These are phyloP conservation scores for Guadua angustifolia DNA, from an alignment of 176 grass and related monocot genomes.

Conservation along the genomic window DNA sequence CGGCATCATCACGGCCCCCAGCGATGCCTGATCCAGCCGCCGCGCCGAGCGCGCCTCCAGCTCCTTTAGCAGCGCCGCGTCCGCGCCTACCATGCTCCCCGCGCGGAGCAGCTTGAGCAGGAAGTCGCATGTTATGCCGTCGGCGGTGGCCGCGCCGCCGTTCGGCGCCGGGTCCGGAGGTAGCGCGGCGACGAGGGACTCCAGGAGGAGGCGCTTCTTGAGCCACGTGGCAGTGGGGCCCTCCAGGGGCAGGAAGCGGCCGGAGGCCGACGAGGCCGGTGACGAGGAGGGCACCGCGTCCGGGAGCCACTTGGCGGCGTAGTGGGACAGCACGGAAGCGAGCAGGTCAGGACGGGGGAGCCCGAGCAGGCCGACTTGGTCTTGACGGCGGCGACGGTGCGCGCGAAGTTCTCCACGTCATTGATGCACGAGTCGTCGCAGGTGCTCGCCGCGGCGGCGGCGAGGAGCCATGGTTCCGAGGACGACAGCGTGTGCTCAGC, in stretches of 20 bases:
- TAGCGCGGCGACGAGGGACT: conserved; percentile 82
- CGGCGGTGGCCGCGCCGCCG: not conserved
- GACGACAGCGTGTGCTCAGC: conserved; percentile 42
- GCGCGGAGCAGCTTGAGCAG: conserved; percentile 75
- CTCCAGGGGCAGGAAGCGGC: conserved; percentile 61
- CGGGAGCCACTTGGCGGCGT: conserved; percentile 89
- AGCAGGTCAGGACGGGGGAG: conserved; percentile 63
- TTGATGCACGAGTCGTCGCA: conserved; percentile 65
- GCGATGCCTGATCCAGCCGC: conserved; percentile 74
- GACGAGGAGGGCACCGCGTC: conserved; percentile 57
- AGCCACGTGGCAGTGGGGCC: conserved; percentile 90
- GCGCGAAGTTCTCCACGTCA: conserved; percentile 80
- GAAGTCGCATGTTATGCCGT: conserved; percentile 85
- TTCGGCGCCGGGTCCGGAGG: conserved; percentile 50
- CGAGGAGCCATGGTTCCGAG: conserved; percentile 48
- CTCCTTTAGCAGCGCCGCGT: conserved; percentile 60
- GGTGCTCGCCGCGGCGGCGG: conserved; percentile 9
- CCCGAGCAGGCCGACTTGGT: conserved; percentile 41
- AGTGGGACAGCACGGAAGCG: conserved; percentile 79
- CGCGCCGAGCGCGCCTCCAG: conserved; percentile 76
- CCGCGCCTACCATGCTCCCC: conserved; percentile 85
- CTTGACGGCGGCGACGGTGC: conserved; percentile 72
- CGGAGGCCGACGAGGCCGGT: conserved; percentile 48
- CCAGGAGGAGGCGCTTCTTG: conserved; percentile 78
- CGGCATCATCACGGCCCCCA: conserved; percentile 88